Base-by-base conservation (phyloP, 2,329 filamentous ascomycete species). In the Corynespora cassiicola region DNA sequence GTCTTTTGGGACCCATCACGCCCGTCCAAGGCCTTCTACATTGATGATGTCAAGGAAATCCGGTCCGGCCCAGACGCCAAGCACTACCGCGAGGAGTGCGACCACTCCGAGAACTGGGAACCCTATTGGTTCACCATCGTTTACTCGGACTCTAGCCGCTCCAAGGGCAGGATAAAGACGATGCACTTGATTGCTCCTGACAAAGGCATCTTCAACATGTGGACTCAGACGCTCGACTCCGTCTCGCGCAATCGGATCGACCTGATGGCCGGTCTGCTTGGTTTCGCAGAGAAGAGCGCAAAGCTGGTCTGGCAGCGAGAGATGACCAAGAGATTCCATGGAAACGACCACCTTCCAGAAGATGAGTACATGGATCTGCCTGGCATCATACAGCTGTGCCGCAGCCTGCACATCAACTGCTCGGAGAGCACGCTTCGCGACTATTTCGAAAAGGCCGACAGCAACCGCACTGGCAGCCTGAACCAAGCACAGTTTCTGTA, bases 21-120 rank as follows among this genome's bases (percentile, higher is more conserved):
- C 22, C 85, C 87, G 1, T 81, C 84, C 16, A 97, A 96, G 66
- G 84, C 83, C 36, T 87, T 99, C 50, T 95, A 95, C 66, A 88
- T 99, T 47, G 94, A 99, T 59, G 90, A 97, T 65, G 92, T 99
- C 58, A 87, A 88, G 59, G 90, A 96, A 61, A 90, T 97, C 31
- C 85, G 91, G 47, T 83, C 85, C 21, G 90, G 89, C 12, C 80
- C 81, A 9, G 89, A 97, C 63, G 89, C 92, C 12, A 84, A 88
- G 40, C 92, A 95, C 63, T 95, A 96, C 64, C 86, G 89, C 26
- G 84, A 92, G 56, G 91, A 96, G 66, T 88, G 87, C 61, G 82
- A 84, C 24, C 74, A 94, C 15, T 73, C 85, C 1, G 80, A 85
- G 34, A 74, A 81, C 5, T 80, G 84, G 24, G 86, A 91, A 56